Evolutionary conservation across 208 protist genomes (phyloP), one percentile per base, ranked within the genome.

Genomic region (Crithidia expoeki): DNA sequence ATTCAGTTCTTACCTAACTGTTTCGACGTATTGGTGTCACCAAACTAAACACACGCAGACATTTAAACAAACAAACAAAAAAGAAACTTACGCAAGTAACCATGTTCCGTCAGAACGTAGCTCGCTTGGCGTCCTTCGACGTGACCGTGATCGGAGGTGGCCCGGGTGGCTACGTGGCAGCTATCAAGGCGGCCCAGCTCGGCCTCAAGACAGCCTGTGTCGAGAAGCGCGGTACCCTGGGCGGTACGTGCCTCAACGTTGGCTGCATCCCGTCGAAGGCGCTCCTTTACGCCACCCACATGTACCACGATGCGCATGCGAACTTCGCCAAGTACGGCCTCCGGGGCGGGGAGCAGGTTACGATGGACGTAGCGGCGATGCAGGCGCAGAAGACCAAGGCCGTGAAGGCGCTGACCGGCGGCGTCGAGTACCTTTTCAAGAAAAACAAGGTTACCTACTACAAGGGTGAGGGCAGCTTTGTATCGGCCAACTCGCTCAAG

Each of bases 241-340:
- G 99, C 33, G 98, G 98, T 67, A 99, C 98, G 19, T 99, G 99
- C 91, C 90, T 99, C n/a, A 99, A 99, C 82, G 98, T 99, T 34
- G 98, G 97, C 34, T 99, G 99, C 92, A 99, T 99, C 74, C 99
- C 99, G 16, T 99, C 98, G 58, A 99, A 99, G 90, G 90, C 98
- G 38, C 94, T 99, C 6, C 92, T 99, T 0, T 94, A 99, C 80
- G 93, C 98, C 33, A 99, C 98, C 30, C 98, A 99, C 82, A 50
- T 98, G 50, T 99, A 98, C 79, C 89, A 99, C 66, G 88, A 98
- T 57, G 94, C 98, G 7, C 86, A 98, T 79, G 60, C 92, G 64
- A 94, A 98, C 69, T 99, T 99, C 73, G 76, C 76, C 25, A 90
- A 96, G 50, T 96, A 94, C 74, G 98, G 98, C 59, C 80, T 99